Evolutionary conservation across 768 basidiomycete species (phyloP).

Genomic region (Tephrocybe sp.): DNA sequence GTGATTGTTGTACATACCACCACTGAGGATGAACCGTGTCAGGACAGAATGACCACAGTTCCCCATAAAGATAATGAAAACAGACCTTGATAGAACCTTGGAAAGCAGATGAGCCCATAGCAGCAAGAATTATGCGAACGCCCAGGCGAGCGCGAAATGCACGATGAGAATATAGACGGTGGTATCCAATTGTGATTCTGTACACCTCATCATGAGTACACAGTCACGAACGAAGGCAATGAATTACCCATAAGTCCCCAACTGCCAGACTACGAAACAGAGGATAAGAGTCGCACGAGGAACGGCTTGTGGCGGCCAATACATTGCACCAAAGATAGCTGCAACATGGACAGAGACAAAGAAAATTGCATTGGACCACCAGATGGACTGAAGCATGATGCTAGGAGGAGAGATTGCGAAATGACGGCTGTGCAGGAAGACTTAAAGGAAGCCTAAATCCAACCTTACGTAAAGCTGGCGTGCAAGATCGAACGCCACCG

Average conservation of each 20-base stretch:
- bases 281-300: conserved; percentile 46
- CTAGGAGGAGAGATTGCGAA: background rate
- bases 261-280: conserved; percentile 62
- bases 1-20: conserved; percentile 39
- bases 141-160: conserved; percentile 58
- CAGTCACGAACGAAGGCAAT: background rate
- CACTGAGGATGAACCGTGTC: conserved; percentile 31
- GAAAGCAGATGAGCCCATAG: conserved; percentile 69
- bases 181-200: conserved; percentile 76
- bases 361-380: conserved; percentile 65
- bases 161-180: conserved; percentile 75
- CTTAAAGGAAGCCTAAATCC: too few species aligned
- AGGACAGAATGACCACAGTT: background rate
- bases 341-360: conserved; percentile 57
- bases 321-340: conserved; percentile 49
- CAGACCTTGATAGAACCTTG: conserved; percentile 77
- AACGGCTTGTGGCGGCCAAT: conserved; percentile 44
- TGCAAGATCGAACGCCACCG: too few species aligned
- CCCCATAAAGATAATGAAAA: too few species aligned
- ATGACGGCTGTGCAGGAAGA: too few species aligned
- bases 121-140: conserved; percentile 57
- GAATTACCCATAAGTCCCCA: conserved; percentile 66
- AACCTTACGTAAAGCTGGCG: too few species aligned
- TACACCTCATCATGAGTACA: conserved; percentile 2
- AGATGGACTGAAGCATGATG: conserved; percentile 34